These are phyloP conservation scores for Paecilomyces dactylethromorphus DNA, from an alignment of 2,329 filamentous ascomycete genomes.

Conservation along the genomic window DNA sequence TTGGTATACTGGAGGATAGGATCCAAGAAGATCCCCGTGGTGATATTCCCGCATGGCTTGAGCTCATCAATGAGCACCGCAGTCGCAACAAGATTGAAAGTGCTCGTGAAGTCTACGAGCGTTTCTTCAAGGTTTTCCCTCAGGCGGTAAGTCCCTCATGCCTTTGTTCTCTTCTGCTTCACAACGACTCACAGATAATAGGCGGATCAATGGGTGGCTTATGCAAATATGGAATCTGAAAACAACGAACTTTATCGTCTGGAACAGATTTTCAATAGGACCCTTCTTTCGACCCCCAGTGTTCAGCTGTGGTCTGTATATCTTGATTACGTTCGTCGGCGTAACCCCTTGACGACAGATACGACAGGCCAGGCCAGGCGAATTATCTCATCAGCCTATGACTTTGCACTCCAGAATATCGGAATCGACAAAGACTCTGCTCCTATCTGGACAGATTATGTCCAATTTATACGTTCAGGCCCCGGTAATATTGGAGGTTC, in stretches of 20 bases:
- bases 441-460: constrained; percentile 87
- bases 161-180: constrained; percentile 3
- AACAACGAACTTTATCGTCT: constrained; percentile 74
- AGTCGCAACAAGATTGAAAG: constrained; percentile 76
- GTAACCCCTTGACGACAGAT: constrained; percentile 81
- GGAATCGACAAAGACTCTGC: constrained; percentile 89
- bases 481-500: constrained; percentile 80
- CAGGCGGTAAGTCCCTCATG: constrained; percentile 64
- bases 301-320: constrained; percentile 89
- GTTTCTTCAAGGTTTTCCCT: constrained; percentile 83
- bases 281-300: constrained; percentile 70
- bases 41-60: constrained; percentile 86
- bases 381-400: constrained; percentile 79
- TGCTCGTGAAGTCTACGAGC: constrained; percentile 70
- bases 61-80: constrained; percentile 77
- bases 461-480: constrained; percentile 83
- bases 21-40: constrained; percentile 89
- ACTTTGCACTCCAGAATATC: constrained; percentile 83
- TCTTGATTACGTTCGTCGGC: constrained; percentile 86
- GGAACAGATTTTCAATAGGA: constrained; percentile 76
- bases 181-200: constrained; percentile 39
- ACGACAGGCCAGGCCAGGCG: constrained; percentile 66
- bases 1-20: constrained; percentile 79
- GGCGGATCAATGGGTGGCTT: constrained; percentile 88
- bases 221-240: constrained; percentile 82